Percentiles rank a stretch among this genome's conserved stretches.
These are phyloP conservation scores for Schoenoplectus triqueter DNA, from an alignment of 202 grass and related monocot species.

Conservation along the genomic window DNA sequence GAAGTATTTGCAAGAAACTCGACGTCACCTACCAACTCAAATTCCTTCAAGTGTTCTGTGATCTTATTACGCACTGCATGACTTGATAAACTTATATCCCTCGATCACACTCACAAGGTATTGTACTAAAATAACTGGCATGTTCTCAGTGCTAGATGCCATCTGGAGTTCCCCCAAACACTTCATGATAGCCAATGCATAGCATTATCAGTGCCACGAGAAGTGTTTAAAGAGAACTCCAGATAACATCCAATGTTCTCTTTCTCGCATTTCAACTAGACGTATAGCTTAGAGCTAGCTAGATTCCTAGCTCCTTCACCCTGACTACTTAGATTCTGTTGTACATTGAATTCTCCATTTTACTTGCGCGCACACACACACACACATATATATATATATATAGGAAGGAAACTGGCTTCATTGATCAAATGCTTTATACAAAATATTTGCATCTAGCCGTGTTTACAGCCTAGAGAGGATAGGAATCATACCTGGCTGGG, in stretches of 20 bases:
- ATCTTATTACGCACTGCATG: neutral
- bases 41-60: neutral
- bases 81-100: neutral
- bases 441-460: slow-evolving; percentile 9
- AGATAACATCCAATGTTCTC: neutral
- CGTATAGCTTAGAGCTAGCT: neutral
- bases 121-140: neutral
- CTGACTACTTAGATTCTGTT: neutral
- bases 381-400: neutral
- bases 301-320: neutral
- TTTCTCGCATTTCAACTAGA: neutral
- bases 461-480: neutral
- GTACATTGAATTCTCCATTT: neutral
- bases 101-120: neutral
- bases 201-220: neutral
- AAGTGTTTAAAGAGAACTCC: neutral
- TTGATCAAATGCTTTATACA: neutral
- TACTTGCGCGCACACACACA: no score
- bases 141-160: neutral
- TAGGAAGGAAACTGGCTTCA: neutral
- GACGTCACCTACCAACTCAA: neutral
- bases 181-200: neutral
- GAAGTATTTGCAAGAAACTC: slow-evolving; percentile 49
- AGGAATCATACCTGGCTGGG: neutral
- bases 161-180: neutral